Conservation (phyloP, 23 red algal species). For the Chondrus crispus region DNA sequence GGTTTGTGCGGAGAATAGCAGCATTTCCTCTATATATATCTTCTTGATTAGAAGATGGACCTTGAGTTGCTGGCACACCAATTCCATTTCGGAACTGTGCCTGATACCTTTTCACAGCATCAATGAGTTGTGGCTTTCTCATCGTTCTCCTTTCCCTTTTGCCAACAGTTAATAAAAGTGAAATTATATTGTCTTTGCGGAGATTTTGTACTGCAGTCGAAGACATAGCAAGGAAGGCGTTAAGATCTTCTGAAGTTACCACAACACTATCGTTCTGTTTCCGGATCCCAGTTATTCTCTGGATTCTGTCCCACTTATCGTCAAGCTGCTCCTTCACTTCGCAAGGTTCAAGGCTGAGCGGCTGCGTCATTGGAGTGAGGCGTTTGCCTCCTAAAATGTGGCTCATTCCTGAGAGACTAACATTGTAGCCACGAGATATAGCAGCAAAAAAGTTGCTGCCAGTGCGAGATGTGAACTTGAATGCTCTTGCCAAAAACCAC, state of each 20-base stretch:
- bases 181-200: too few species aligned
- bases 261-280: not conserved
- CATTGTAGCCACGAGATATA: not conserved
- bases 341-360: not conserved
- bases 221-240: too few species aligned
- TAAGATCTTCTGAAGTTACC: not conserved
- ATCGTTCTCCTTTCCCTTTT: not conserved
- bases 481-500: not conserved
- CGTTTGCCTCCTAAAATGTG: not conserved
- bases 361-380: not conserved
- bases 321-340: not conserved
- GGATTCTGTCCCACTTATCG: not conserved
- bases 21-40: not conserved
- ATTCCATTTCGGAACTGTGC: not conserved
- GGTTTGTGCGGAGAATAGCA: not conserved
- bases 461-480: conserved; percentile 7
- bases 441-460: not conserved
- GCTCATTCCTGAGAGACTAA: not conserved
- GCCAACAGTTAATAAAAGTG: not conserved
- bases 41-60: not conserved
- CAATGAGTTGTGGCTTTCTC: not conserved
- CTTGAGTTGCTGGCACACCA: not conserved
- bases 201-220: too few species aligned
- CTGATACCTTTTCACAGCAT: not conserved
- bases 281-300: not conserved